Evolutionary conservation across 2,329 filamentous ascomycete genomes (phyloP).

Genomic region (Neonectria faginata): DNA sequence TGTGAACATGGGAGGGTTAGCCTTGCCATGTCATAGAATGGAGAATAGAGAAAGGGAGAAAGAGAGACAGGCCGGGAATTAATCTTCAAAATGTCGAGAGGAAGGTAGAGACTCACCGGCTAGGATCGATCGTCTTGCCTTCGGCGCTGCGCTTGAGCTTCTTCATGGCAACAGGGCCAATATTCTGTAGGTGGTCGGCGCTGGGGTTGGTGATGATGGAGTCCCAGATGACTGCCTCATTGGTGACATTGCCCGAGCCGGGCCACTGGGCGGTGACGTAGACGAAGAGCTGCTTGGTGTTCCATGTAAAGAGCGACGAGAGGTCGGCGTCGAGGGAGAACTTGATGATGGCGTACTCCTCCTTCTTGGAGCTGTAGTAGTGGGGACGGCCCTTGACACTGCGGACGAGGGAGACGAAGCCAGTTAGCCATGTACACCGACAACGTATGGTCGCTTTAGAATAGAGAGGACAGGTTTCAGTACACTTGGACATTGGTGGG

Average conservation of each 20-base stretch:
- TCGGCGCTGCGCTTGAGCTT: slow-evolving; percentile 70
- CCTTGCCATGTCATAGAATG: not conserved
- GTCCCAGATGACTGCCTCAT: slow-evolving; percentile 95
- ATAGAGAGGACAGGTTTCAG: slow-evolving; percentile 42
- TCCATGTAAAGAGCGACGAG: slow-evolving; percentile 95
- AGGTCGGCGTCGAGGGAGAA: slow-evolving; percentile 96
- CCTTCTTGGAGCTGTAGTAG: slow-evolving; percentile 91
- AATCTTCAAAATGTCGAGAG: not conserved
- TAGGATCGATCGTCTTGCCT: slow-evolving; percentile 71
- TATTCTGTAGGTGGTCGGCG: slow-evolving; percentile 71
- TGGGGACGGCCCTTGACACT: slow-evolving; percentile 93
- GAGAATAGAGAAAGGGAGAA: not conserved
- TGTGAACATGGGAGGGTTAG: slow-evolving; percentile 44
- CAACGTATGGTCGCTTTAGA: not conserved
- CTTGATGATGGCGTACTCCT: slow-evolving; percentile 94
- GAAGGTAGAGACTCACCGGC: slow-evolving; percentile 55
- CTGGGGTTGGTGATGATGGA: slow-evolving; percentile 84
- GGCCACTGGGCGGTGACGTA: slow-evolving; percentile 88
- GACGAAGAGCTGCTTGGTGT: slow-evolving; percentile 98
- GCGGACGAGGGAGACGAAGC: slow-evolving; percentile 33
- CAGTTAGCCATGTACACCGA: slow-evolving; percentile 19
- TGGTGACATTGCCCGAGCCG: slow-evolving; percentile 56
- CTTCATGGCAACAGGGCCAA: slow-evolving; percentile 69
- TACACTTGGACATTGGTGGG: slow-evolving; percentile 89
- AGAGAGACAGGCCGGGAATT: too few species aligned